Evolutionary conservation across 2,329 filamentous ascomycete species (phyloP), one percentile per base, ranked within the genome.

Genomic region (Claviceps sp.): DNA sequence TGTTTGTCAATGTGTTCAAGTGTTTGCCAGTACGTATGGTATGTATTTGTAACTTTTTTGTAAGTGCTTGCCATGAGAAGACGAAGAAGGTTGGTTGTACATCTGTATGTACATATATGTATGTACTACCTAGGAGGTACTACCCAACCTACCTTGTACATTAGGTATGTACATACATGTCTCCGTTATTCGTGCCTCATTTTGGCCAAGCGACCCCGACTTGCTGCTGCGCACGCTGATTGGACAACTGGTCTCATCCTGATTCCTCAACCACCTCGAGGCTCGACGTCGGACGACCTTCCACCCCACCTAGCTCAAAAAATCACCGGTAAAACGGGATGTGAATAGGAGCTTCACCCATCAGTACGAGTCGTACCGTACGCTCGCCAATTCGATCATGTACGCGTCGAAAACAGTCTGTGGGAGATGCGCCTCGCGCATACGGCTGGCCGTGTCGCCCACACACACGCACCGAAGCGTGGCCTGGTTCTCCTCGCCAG

Each of bases 361-460:
- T 34, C 29, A 11, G 3, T 34, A 34, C 9, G 9, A 34, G 29
- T 9, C 9, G 29, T 34, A 34, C 29, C 9, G 29, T 34, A 34
- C 29, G 29, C 29, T 34, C 29, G 29, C 29, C 38, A 55, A 51
- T 51, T 49, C 47, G 46, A 53, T 55, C 48, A 70, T 70, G 68
- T 62, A 63, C 56, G 57, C 64, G 50, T 61, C 68, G 51, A 60
- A 66, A 51, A 59, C 61, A 38, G 57, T 62, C 53, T 70, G 68
- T 58, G 61, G 60, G 55, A 64, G 61, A 58, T 70, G 67, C 56
- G 60, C 61, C 45, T 59, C 60, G 20, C 61, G 61, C 37, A 47
- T 65, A 47, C 61, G 60, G 36, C 50, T 54, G 17, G 51, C 52
- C 23, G 37, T 51, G 20, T 50, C 43, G 39, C 50, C 23, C 9